These are phyloP conservation scores for Chimonanthus salicifolius DNA, from an alignment of 164 flowering plant species.

Conservation along the genomic window DNA sequence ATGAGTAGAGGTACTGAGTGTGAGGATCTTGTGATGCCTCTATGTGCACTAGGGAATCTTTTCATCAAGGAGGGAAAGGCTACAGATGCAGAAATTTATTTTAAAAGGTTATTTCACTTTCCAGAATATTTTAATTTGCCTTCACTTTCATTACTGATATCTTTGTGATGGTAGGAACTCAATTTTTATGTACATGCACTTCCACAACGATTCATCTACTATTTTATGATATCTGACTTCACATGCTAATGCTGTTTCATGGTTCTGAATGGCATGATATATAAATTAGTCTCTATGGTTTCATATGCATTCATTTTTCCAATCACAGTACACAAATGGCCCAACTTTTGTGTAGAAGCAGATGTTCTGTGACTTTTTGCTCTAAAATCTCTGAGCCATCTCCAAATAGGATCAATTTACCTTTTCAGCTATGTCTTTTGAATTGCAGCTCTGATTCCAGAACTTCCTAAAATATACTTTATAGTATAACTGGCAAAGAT, in stretches of 20 bases:
- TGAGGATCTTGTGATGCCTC: slow-evolving; percentile 66
- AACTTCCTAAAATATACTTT: too few species aligned
- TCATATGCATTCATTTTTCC: background rate
- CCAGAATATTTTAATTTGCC: background rate
- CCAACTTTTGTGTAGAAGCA: too few species aligned
- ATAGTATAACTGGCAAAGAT: too few species aligned
- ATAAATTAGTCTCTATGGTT: background rate
- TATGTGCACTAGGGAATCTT: slow-evolving; percentile 74
- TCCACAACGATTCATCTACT: background rate
- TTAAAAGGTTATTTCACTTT: slow-evolving; percentile 42
- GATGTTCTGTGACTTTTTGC: too few species aligned
- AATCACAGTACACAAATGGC: too few species aligned
- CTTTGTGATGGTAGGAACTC: background rate
- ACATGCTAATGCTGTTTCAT: background rate
- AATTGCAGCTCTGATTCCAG: too few species aligned
- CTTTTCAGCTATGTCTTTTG: too few species aligned
- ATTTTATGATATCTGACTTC: too few species aligned
- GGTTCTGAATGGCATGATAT: background rate
- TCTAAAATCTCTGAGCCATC: too few species aligned
- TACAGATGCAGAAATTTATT: slow-evolving; percentile 58
- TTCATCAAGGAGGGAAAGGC: slow-evolving; percentile 56
- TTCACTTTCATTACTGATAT: slow-evolving; percentile 1
- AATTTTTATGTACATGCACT: background rate
- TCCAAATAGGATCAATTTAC: too few species aligned
- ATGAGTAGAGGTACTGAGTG: slow-evolving; percentile 49